phyloP scores from a whole-genome alignment of 768 basidiomycete genomes.

The Filobasidium floriforme region DNA sequence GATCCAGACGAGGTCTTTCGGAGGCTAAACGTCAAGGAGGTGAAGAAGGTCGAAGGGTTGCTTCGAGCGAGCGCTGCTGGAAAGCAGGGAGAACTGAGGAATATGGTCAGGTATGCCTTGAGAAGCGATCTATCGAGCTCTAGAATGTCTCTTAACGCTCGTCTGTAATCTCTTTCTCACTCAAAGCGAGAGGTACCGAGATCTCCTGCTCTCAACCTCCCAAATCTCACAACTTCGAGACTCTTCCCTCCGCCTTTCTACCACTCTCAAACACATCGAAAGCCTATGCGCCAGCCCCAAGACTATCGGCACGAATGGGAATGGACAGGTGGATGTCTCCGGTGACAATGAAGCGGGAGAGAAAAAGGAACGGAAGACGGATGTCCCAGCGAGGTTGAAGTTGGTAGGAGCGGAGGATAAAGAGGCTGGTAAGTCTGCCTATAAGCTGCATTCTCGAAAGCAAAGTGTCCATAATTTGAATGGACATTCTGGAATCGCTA shows the following conservation, averaged over 20 bases:
- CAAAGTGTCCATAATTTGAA: too few species aligned
- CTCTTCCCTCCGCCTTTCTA: conserved; percentile 36
- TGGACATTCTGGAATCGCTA: too few species aligned
- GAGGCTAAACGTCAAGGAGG: conserved; percentile 36
- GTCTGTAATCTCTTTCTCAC: too few species aligned
- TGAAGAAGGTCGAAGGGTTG: conserved; percentile 39
- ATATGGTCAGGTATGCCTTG: conserved; percentile 41
- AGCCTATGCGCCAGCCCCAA: conserved; percentile 31
- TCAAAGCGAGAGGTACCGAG: conserved; percentile 34
- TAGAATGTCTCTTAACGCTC: too few species aligned
- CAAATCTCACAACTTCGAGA: conserved; percentile 40
- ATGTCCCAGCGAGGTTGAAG: neutral
- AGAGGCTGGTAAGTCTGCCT: neutral
- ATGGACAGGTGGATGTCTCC: too few species aligned
- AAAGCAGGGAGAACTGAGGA: conserved; percentile 42
- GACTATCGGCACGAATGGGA: neutral
- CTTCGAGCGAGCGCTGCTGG: conserved; percentile 37
- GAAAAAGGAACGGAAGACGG: neutral
- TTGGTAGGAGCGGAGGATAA: neutral
- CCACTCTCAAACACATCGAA: conserved; percentile 30
- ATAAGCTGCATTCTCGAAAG: too few species aligned
- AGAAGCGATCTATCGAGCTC: neutral
- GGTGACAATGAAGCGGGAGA: too few species aligned
- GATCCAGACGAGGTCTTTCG: conserved; percentile 44
- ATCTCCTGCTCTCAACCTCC: conserved; percentile 43